Percentiles rank a stretch among this genome's conserved stretches.
phyloP scores from a whole-genome alignment of 306 rosid species.

The Vigna unguiculata region DNA sequence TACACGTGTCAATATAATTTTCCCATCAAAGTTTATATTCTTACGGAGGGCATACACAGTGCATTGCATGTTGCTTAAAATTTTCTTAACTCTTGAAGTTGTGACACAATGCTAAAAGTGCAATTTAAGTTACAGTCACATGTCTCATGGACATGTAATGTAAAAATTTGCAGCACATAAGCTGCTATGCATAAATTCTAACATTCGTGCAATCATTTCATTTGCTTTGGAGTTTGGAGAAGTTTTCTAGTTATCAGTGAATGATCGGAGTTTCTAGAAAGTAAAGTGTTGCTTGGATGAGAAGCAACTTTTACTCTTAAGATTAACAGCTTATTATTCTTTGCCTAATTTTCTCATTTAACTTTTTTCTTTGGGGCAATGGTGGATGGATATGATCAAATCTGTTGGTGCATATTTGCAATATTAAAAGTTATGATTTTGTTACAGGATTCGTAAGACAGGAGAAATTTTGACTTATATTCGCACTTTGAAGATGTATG shows the following conservation, averaged over 20 bases:
- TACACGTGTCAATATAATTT: background rate
- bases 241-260: background rate
- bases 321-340: constrained; percentile 26
- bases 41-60: background rate
- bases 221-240: constrained; percentile 3
- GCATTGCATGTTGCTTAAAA: background rate
- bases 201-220: background rate
- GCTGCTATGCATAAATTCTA: background rate
- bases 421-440: constrained; percentile 17
- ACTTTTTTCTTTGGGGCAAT: background rate
- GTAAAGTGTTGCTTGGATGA: constrained; percentile 4
- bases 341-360: constrained; percentile 24
- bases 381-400: constrained; percentile 37
- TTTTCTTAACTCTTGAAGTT: background rate
- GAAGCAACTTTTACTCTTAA: constrained; percentile 23
- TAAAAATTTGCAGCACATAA: background rate
- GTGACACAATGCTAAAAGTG: background rate
- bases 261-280: constrained; percentile 20
- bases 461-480: constrained; percentile 86
- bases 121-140: background rate
- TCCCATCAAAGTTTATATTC: background rate
- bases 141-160: constrained; percentile 1
- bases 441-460: constrained; percentile 80
- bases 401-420: constrained; percentile 9
- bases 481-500: constrained; percentile 93